Evolutionary conservation across 768 basidiomycete genomes (phyloP).

Genomic region (Solioccasus polychromus): DNA sequence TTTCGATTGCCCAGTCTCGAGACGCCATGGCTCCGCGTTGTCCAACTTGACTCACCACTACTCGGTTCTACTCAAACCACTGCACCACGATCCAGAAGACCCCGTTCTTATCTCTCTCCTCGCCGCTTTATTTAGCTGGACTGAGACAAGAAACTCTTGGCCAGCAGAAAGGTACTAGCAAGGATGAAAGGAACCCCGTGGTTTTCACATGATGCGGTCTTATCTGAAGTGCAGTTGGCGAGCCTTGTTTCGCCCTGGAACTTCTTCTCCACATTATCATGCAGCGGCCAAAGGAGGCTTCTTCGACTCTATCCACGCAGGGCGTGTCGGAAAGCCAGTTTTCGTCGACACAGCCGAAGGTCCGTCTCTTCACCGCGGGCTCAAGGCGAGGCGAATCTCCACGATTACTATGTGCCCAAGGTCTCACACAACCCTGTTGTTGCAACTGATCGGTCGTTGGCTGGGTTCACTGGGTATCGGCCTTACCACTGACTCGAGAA

Average conservation of each 20-base stretch:
- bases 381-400: slow-evolving; percentile 51
- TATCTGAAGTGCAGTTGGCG: neutral
- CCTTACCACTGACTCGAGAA: slow-evolving; percentile 57
- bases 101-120: neutral
- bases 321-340: slow-evolving; percentile 5
- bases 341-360: slow-evolving; percentile 35
- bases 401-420: slow-evolving; percentile 47
- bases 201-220: slow-evolving; percentile 2
- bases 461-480: slow-evolving; percentile 55
- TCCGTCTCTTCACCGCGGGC: slow-evolving; percentile 44
- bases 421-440: neutral
- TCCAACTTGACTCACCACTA: neutral
- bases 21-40: too few species aligned
- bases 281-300: neutral
- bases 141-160: neutral
- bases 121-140: slow-evolving; percentile 5
- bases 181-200: neutral
- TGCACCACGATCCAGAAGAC: too few species aligned
- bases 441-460: too few species aligned
- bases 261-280: neutral
- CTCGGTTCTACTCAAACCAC: too few species aligned
- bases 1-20: neutral
- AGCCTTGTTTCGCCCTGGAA: neutral
- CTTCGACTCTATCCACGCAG: neutral
- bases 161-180: neutral